phyloP scores from a whole-genome alignment of 352 stramenopile species.

The Pythium coloratum region DNA sequence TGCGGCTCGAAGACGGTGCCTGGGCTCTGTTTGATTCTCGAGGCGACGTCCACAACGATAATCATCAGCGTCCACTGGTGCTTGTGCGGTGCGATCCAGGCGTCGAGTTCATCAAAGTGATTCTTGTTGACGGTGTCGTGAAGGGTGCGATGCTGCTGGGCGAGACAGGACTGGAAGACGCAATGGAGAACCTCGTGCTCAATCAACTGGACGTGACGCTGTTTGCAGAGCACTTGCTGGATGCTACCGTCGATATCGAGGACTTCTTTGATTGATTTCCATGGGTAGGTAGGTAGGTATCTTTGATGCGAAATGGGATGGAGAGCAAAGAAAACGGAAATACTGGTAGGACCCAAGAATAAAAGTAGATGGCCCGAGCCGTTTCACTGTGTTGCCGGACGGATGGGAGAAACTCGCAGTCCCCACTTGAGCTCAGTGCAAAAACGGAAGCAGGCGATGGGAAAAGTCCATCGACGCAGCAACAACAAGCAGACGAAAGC shows the following conservation, averaged over 20 bases:
- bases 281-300: no score
- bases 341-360: not conserved
- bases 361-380: not conserved
- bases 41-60: not conserved
- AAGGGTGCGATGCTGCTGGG: conserved; percentile 37
- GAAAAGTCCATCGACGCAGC: conserved; percentile 2
- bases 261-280: conserved; percentile 40
- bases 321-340: not conserved
- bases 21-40: not conserved
- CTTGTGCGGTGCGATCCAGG: conserved; percentile 31
- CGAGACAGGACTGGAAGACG: conserved; percentile 45
- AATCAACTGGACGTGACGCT: conserved; percentile 32
- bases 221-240: conserved; percentile 30
- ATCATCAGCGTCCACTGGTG: conserved; percentile 26
- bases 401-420: not conserved
- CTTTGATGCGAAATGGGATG: no score
- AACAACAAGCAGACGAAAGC: conserved; percentile 4
- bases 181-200: conserved; percentile 46
- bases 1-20: not conserved
- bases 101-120: conserved; percentile 43
- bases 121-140: conserved; percentile 28
- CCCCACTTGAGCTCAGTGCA: no score
- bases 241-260: conserved; percentile 37
- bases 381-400: not conserved
- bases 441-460: conserved; percentile 6